Evolutionary conservation across 345 rosid genomes (phyloP).

Genomic region (Lumnitzera littorea): DNA sequence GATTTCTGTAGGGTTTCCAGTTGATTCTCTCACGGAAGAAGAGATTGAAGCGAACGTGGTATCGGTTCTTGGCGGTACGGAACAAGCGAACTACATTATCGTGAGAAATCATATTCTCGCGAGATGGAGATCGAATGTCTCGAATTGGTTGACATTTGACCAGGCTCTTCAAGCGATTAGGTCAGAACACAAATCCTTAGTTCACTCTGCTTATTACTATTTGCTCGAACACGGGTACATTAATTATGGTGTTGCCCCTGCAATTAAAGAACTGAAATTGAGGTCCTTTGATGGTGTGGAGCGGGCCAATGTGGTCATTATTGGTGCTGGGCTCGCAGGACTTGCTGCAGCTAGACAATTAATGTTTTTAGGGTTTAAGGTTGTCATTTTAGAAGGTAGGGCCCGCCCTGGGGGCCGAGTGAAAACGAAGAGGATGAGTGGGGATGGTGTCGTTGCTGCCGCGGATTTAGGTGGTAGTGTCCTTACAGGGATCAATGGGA

Average conservation of each 20-base stretch:
- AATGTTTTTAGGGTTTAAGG: constrained; percentile 81
- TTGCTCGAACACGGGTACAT: constrained; percentile 81
- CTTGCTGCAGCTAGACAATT: constrained; percentile 83
- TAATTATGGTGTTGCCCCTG: constrained; percentile 70
- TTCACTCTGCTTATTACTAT: constrained; percentile 65
- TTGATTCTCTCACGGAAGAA: constrained; percentile 85
- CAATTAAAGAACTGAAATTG: constrained; percentile 62
- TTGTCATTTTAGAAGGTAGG: constrained; percentile 84
- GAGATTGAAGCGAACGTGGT: constrained; percentile 94
- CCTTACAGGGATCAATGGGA: constrained; percentile 92
- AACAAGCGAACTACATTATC: constrained; percentile 69
- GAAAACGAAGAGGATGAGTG: constrained; percentile 69
- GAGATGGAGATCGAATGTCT: constrained; percentile 79
- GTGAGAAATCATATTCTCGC: constrained; percentile 83
- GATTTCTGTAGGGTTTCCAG: constrained; percentile 85
- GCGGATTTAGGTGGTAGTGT: constrained; percentile 94
- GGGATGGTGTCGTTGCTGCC: constrained; percentile 70
- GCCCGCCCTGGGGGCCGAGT: constrained; percentile 84
- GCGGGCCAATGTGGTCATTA: constrained; percentile 66
- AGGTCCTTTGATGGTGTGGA: constrained; percentile 40
- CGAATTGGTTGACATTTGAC: constrained; percentile 68
- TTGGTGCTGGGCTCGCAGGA: constrained; percentile 88
- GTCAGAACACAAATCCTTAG: constrained; percentile 55
- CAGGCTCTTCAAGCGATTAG: constrained; percentile 73
- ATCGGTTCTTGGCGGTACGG: constrained; percentile 54